Evolutionary conservation across 1,139 yeast genomes (phyloP).

Genomic region (Hemisphaericaspora xylanilytica): DNA sequence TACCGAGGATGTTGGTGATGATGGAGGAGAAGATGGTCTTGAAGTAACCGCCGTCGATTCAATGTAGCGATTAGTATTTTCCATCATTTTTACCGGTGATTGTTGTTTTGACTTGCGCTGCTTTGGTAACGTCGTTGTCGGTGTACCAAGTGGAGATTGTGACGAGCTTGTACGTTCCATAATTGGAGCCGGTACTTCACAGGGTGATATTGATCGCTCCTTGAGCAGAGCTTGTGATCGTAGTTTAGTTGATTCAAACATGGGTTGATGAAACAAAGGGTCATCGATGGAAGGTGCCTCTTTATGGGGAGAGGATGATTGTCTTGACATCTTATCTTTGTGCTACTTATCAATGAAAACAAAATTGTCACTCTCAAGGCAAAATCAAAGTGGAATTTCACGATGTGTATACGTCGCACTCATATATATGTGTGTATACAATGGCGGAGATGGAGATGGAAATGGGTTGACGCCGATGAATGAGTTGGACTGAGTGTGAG

Average conservation of each 20-base stretch:
- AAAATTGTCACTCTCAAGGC: too few relatives aligned
- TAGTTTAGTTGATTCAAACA: conserved; percentile 5
- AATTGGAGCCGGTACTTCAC: conserved; percentile 13
- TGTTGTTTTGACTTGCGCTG: conserved; percentile 4
- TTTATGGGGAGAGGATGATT: conserved; percentile 2
- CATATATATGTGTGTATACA: too few relatives aligned
- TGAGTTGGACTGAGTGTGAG: too few relatives aligned
- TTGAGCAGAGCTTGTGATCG: conserved; percentile 3
- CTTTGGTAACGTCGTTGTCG: conserved; percentile 2
- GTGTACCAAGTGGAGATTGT: conserved; percentile 2
- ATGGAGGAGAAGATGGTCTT: background rate
- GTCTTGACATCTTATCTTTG: conserved; percentile 3
- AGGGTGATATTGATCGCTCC: conserved; percentile 22
- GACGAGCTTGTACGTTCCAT: conserved; percentile 1
- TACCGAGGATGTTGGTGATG: conserved; percentile 1
- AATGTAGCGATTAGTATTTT: background rate
- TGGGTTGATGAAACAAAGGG: conserved; percentile 5
- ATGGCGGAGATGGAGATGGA: too few relatives aligned
- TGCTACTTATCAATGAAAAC: background rate
- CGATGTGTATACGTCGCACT: too few relatives aligned
- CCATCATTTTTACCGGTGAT: background rate
- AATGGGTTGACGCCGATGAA: too few relatives aligned
- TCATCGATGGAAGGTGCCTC: conserved; percentile 3
- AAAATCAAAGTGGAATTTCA: too few relatives aligned
- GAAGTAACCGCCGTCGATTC: background rate